Base-by-base conservation (phyloP, 768 basidiomycete species). In the Mycena indigotica region DNA sequence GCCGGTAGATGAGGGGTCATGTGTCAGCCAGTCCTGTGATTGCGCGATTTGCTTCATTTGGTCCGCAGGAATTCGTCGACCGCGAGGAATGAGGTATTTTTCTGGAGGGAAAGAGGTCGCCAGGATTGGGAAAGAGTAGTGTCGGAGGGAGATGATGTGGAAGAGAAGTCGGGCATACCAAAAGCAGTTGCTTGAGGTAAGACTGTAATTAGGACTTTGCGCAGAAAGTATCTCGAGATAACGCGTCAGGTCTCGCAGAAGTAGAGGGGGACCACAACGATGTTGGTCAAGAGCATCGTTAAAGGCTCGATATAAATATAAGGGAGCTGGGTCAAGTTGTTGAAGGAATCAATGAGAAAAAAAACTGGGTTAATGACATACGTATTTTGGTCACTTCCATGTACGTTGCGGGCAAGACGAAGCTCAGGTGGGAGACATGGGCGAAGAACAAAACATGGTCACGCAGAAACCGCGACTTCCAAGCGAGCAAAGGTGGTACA, bases 1-100 rank as follows among this genome's bases (percentile, higher is more conserved):
- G 10, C 32, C 32, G 32, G 17, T 44, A 71, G 75, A 26, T 63
- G 66, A 61, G 53, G 55, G 39, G 25, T 52, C 35, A 19, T 53
- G n/a, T 35, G 32, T 17, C 32, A 8, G 8, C 32, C 32, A 35
- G 8, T 35, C 32, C 10, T 17, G 32, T n/a, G n/a, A n/a, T 17
- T 35, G 8, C 17, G 32, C 32, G 32, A 35, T 35, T 35, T 35
- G 32, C 10, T 8, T 35, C 10, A 17, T 35, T 8, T 17, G 10
- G 32, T 35, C 8, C 10, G 8, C 17, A 17, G 8, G 8, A 17
- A 8, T 35, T 8, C 17, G 10, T 17, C 10, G 10, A 17, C 10
- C 17, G 8, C 32, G 32, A 35, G 32, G 32, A 17, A 35, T 8
- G 17, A 17, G 10, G 32, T 8, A 35, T 17, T 35, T 35, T 8